A percentile compares a stretch with the other conserved stretches of the same genome.
These are phyloP conservation scores for Cryptosporidium ubiquitum DNA, from an alignment of 169 alveolate species.

Conservation along the genomic window DNA sequence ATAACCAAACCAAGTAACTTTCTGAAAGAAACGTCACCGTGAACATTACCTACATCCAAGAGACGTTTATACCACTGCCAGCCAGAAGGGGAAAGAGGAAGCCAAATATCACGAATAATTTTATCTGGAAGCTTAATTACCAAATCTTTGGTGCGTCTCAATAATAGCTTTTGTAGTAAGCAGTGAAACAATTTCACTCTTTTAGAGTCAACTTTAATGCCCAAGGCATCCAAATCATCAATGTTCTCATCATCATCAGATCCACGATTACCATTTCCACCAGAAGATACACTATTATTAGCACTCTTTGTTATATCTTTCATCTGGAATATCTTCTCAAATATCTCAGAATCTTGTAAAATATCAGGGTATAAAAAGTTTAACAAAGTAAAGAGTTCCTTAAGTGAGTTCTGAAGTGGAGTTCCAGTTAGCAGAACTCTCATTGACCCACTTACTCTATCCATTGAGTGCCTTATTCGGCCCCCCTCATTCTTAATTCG, in stretches of 20 bases:
- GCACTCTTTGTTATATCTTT: slow-evolving; percentile 70
- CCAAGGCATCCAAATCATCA: slow-evolving; percentile 61
- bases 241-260: slow-evolving; percentile 52
- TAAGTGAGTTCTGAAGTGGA: slow-evolving; percentile 93
- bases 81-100: slow-evolving; percentile 86
- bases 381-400: slow-evolving; percentile 93
- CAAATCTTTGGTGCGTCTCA: slow-evolving; percentile 89
- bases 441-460: slow-evolving; percentile 88
- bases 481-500: slow-evolving; percentile 97
- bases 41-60: slow-evolving; percentile 83
- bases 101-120: slow-evolving; percentile 90
- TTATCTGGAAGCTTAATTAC: slow-evolving; percentile 89
- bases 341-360: slow-evolving; percentile 92
- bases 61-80: slow-evolving; percentile 87
- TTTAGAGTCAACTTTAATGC: slow-evolving; percentile 59
- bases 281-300: not conserved
- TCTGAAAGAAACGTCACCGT: slow-evolving; percentile 84
- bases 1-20: slow-evolving; percentile 88
- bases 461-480: slow-evolving; percentile 92
- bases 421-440: slow-evolving; percentile 95
- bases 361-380: slow-evolving; percentile 98
- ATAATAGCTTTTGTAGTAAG: slow-evolving; percentile 85
- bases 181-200: slow-evolving; percentile 78
- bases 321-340: slow-evolving; percentile 89
- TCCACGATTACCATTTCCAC: slow-evolving; percentile 1